A percentile compares a stretch with the other conserved stretches of the same genome.
Evolutionary conservation across 2,329 filamentous ascomycete species (phyloP).

Genomic region (Simplicillium sp.): DNA sequence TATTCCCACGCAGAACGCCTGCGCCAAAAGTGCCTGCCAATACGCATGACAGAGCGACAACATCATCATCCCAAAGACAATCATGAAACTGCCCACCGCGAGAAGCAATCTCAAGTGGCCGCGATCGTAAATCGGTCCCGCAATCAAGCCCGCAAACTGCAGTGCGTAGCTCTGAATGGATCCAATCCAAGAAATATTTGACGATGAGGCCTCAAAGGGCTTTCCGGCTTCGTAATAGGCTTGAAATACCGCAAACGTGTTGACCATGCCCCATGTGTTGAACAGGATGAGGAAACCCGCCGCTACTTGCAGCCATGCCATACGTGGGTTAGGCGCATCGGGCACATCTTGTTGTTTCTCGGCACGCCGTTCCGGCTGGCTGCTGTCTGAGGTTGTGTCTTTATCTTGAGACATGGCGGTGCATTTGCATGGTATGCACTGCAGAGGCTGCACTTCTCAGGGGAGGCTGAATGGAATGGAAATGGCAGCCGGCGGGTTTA

Average conservation of each 20-base stretch:
- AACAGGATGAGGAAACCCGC: slow-evolving; percentile 6
- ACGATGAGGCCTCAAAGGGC: slow-evolving; percentile 16
- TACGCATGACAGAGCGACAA: slow-evolving; percentile 27
- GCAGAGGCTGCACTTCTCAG: no score
- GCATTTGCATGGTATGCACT: no score
- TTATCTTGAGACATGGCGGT: no score
- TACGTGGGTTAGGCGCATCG: no score
- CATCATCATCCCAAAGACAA: slow-evolving; percentile 27
- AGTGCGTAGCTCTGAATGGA: slow-evolving; percentile 24
- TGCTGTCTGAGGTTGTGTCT: no score
- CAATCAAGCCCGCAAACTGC: slow-evolving; percentile 21
- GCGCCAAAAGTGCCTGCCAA: slow-evolving; percentile 23
- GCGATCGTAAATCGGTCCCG: slow-evolving; percentile 25
- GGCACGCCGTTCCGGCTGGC: no score
- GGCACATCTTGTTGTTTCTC: no score
- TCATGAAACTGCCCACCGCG: slow-evolving; percentile 9
- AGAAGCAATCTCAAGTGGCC: slow-evolving; percentile 21
- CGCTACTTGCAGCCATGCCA: slow-evolving; percentile 1
- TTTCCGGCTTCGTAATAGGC: slow-evolving; percentile 17
- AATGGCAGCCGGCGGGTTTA: no score
- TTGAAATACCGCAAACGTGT: slow-evolving; percentile 22
- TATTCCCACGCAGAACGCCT: slow-evolving; percentile 40
- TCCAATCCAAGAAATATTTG: slow-evolving; percentile 23
- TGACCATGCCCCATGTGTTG: slow-evolving; percentile 18
- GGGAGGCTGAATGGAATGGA: no score